phyloP scores from a whole-genome alignment of 2,329 filamentous ascomycete species.

The Hymenoscyphus salicellus region DNA sequence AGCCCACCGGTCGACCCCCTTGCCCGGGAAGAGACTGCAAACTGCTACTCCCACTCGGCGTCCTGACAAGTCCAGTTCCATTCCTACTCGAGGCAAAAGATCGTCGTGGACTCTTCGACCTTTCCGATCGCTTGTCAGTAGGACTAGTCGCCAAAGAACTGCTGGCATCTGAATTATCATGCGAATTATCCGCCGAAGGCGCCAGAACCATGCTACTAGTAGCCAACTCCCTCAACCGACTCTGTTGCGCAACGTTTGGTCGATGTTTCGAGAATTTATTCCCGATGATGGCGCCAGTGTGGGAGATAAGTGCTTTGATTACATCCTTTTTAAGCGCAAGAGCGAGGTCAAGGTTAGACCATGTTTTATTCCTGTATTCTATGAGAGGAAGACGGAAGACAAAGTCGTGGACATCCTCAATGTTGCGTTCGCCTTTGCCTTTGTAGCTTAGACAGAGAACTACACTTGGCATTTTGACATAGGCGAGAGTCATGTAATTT shows the following conservation, averaged over 20 bases:
- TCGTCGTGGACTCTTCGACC: conserved; percentile 32
- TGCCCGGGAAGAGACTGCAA: conserved; percentile 21
- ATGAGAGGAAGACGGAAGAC: conserved; percentile 93
- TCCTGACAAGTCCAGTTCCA: conserved; percentile 18
- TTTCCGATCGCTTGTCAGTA: conserved; percentile 27
- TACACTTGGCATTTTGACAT: conserved; percentile 92
- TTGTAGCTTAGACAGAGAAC: conserved; percentile 96
- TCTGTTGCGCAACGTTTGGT: conserved; percentile 75
- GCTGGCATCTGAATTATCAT: conserved; percentile 35
- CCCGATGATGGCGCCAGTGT: conserved; percentile 92
- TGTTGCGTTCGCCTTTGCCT: conserved; percentile 88
- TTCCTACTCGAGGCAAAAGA: conserved; percentile 33
- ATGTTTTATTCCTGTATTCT: conserved; percentile 98
- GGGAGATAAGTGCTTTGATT: conserved; percentile 87
- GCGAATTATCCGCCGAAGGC: conserved; percentile 31
- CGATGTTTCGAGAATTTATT: conserved; percentile 94
- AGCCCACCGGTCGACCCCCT: conserved; percentile 4
- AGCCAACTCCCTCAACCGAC: conserved; percentile 77
- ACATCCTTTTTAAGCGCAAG: conserved; percentile 92
- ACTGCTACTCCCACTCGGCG: conserved; percentile 32
- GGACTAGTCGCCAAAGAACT: conserved; percentile 28
- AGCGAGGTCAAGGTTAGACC: conserved; percentile 94
- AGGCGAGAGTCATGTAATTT: conserved; percentile 95
- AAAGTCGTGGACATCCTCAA: conserved; percentile 96
- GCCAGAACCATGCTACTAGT: conserved; percentile 50